Base-by-base conservation (phyloP, 208 protist genomes). In the Tritrichomonas foetus region DNA sequence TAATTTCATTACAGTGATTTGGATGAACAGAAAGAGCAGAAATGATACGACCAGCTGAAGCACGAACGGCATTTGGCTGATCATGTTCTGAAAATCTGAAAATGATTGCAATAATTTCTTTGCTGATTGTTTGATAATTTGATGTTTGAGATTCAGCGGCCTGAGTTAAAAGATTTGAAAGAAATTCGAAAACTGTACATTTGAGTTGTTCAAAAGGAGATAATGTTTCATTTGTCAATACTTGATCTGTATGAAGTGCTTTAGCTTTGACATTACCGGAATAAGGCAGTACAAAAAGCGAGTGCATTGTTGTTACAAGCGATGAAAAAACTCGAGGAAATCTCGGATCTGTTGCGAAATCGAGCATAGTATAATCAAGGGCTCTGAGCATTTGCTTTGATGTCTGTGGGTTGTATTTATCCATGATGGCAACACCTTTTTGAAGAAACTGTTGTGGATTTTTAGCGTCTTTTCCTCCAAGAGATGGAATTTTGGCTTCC, bases 161-260 rank as follows among this genome's bases (percentile, higher is more conserved):
- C n/a, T 11, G 3, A 20, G 41, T 30, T 39, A 89, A 39, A 36
- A 89, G 30, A 11, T 89, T 13, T 2, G 78, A 89, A 33, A 89
- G 20, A 47, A 47, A 57, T 20, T 89, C 47, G 27, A 89, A 89
- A 39, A 89, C 78, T 33, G 5, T 20, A 27, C 41, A 53, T 39
- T 57, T n/a, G 2, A 89, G 39, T 30, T 89, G 33, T 36, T 89
- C 78, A 57, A 89, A 57, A 11, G 33, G 1, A 30, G 78, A 57
- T 33, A 89, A 39, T 11, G 30, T 36, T 39, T 89, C 47, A 0
- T 53, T 49, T 27, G 53, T 53, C 3, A 57, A 5, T 39, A 89
- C 44, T 57, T 53, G 25, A 61, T 89, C 47, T 33, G 78, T 89
- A 47, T 89, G 78, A 57, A 89, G 78, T 57, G 78, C 47, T 89